Percentiles rank a stretch among this genome's conserved stretches.
Conservation (phyloP, 495 filamentous ascomycete species). For the Neurospora sp. region DNA sequence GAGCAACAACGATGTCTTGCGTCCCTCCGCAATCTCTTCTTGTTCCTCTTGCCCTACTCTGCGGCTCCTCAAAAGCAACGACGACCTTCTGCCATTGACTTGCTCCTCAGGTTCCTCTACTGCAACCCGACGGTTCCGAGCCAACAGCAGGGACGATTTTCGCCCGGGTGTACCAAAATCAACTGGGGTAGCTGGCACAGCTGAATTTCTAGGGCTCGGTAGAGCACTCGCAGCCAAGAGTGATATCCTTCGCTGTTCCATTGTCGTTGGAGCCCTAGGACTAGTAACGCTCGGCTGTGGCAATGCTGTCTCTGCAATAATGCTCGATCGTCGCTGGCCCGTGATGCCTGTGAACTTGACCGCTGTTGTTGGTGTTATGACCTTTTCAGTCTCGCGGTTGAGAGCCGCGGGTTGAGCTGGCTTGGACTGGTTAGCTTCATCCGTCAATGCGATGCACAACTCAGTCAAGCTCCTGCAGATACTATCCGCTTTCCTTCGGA, state of each 20-base stretch:
- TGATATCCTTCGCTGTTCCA: slow-evolving; percentile 63
- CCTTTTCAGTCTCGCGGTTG: slow-evolving; percentile 16
- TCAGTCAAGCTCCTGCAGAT: slow-evolving; percentile 90
- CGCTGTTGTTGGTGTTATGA: slow-evolving; percentile 26
- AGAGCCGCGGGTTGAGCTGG: slow-evolving; percentile 21
- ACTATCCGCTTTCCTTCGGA: slow-evolving; percentile 83
- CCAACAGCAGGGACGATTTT: slow-evolving; percentile 37
- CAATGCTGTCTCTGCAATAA: slow-evolving; percentile 20
- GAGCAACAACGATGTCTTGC: slow-evolving; percentile 30
- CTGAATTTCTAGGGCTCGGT: slow-evolving; percentile 28
- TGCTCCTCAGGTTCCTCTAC: slow-evolving; percentile 37
- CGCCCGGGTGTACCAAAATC: slow-evolving; percentile 25
- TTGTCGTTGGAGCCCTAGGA: slow-evolving; percentile 55
- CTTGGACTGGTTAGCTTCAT: slow-evolving; percentile 33
- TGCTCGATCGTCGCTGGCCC: slow-evolving; percentile 24
- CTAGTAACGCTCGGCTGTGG: slow-evolving; percentile 30
- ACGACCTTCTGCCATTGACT: slow-evolving; percentile 31
- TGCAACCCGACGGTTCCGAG: slow-evolving; percentile 31
- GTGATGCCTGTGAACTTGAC: slow-evolving; percentile 23
- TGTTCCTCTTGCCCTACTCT: slow-evolving; percentile 34
- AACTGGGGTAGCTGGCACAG: slow-evolving; percentile 19
- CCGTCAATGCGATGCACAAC: slow-evolving; percentile 75
- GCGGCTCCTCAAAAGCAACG: slow-evolving; percentile 31
- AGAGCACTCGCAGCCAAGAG: slow-evolving; percentile 40
- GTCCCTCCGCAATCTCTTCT: slow-evolving; percentile 35